Evolutionary conservation across 257 asterid genomes (phyloP).

Genomic region (Asclepias syriaca): DNA sequence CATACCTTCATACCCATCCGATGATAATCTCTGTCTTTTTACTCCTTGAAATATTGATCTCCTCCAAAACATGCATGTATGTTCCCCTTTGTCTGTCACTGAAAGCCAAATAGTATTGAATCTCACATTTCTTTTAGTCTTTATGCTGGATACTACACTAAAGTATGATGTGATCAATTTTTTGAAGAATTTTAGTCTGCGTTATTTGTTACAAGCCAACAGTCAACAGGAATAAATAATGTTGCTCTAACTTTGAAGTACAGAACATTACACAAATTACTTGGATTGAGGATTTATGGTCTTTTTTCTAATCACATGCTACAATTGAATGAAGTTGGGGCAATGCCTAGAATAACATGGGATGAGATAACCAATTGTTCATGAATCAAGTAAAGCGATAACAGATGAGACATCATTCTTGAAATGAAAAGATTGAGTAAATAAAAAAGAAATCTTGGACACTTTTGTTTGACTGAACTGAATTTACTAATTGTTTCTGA

Average conservation of each 20-base stretch:
- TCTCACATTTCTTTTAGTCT: background rate
- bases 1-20: conserved; percentile 24
- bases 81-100: conserved; percentile 32
- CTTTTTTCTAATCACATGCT: background rate
- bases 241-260: background rate
- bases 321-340: background rate
- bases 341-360: background rate
- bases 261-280: background rate
- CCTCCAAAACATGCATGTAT: conserved; percentile 24
- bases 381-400: background rate
- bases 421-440: background rate
- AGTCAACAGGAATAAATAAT: background rate
- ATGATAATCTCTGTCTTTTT: conserved; percentile 40
- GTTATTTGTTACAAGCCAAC: background rate
- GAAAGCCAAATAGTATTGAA: background rate
- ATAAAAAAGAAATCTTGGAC: background rate
- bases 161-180: background rate
- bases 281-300: background rate
- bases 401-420: background rate
- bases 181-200: background rate
- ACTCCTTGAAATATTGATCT: conserved; percentile 31
- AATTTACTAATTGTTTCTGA: background rate
- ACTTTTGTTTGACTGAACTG: background rate
- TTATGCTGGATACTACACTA: background rate
- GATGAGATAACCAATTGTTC: background rate